phyloP scores from a whole-genome alignment of 2,329 filamentous ascomycete species.

The Lecanicillium sp. region DNA sequence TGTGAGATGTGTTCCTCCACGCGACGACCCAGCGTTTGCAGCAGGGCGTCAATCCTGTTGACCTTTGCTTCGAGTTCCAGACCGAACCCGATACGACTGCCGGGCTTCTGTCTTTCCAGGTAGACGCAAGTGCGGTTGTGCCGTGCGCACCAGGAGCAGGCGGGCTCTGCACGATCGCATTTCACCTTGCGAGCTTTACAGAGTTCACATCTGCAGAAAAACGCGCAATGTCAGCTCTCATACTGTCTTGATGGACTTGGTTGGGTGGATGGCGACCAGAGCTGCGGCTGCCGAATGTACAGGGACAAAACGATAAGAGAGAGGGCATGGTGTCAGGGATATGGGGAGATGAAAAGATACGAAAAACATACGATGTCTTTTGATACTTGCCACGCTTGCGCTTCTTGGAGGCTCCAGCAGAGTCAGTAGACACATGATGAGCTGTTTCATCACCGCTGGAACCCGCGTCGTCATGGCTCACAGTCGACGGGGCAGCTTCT shows the following conservation, averaged over 20 bases:
- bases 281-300: too few relatives aligned
- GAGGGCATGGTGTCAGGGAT: neutral
- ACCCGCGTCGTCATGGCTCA: conserved; percentile 13
- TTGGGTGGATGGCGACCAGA: too few relatives aligned
- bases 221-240: too few relatives aligned
- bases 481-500: conserved; percentile 1
- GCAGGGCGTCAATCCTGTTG: conserved; percentile 41
- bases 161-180: conserved; percentile 45
- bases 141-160: conserved; percentile 64
- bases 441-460: conserved; percentile 28
- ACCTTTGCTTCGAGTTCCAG: conserved; percentile 50
- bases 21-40: conserved; percentile 32
- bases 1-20: conserved; percentile 33
- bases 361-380: conserved; percentile 32
- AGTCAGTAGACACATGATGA: conserved; percentile 17
- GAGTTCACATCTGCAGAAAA: conserved; percentile 30
- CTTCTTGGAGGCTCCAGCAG: conserved; percentile 22
- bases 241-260: too few relatives aligned
- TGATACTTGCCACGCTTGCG: conserved; percentile 31
- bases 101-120: conserved; percentile 62
- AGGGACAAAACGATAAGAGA: conserved; percentile 1
- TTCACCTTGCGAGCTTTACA: conserved; percentile 38
- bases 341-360: neutral
- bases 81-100: conserved; percentile 52
- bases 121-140: conserved; percentile 61